Evolutionary conservation across 768 basidiomycete species (phyloP), one percentile per base, ranked within the genome.

Genomic region (Rhizopogon rudus): DNA sequence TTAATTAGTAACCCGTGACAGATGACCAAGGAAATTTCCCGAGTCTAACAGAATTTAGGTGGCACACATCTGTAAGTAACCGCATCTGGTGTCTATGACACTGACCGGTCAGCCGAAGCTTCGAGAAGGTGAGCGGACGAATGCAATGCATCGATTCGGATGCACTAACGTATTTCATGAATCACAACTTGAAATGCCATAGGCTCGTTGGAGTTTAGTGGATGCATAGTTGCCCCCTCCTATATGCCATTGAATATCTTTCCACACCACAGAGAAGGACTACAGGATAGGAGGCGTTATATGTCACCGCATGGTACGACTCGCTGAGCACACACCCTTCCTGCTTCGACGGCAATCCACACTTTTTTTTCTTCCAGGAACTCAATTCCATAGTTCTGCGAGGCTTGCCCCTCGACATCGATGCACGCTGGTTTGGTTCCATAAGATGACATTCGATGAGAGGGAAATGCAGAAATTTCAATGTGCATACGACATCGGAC

Each of bases 331-430:
- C 53, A 25, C 54, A 57, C 57, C 48, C 51, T 55, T 42, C 54
- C 57, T 31, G 46, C 57, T 50, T 57, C 57, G 14, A 54, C 55
- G 8, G 57, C 31, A 28, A 57, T 50, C 54, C 57, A 55, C 37
- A 60, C 52, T 28, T 43, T 55, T n/a, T 55, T 59, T 31, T 60
- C 52, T 44, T 59, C 46, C 14, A 28, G 29, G 17, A 35, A 55
- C 6, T 55, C 57, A 20, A 57, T 50, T 45, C 40, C 31, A 57
- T 25, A 25, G 25, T 25, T 25, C 25, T 25, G 25, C 25, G 25
- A 37, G 9, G 31, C 16, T 14, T 31, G 42, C 16, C 53, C 57
- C 28, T 55, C 54, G 12, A 57, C 57, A 29, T 22, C 35, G 17
- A 55, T 55, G 25, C 57, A 56, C n/a, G 41, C 57, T 12, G 40